phyloP scores from a whole-genome alignment of 2,329 filamentous ascomycete species.

The Dactylellina cionopaga region DNA sequence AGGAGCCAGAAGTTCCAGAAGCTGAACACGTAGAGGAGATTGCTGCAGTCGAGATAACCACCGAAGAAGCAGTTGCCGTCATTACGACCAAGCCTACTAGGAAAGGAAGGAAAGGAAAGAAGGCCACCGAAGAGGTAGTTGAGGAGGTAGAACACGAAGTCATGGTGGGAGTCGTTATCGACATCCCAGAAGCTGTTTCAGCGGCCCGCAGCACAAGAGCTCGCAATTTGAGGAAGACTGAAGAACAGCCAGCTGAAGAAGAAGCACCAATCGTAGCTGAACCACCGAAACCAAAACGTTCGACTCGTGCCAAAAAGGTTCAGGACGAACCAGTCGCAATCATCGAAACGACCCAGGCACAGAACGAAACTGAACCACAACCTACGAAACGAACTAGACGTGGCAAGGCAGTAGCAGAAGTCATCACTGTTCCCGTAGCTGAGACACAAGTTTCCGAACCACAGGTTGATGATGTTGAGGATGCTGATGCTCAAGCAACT shows the following conservation, averaged over 20 bases:
- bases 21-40: no score
- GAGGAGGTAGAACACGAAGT: neutral
- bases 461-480: no score
- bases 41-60: neutral
- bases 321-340: neutral
- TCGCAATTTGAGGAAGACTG: neutral
- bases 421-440: neutral
- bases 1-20: conserved; percentile 3
- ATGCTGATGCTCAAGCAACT: no score
- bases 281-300: neutral
- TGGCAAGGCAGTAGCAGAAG: neutral
- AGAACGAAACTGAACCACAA: neutral
- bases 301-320: neutral
- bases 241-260: neutral
- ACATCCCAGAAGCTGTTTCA: neutral
- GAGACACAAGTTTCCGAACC: no score
- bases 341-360: neutral
- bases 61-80: neutral
- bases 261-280: neutral
- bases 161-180: neutral
- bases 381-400: neutral
- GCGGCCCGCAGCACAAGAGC: neutral
- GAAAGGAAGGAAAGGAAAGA: neutral
- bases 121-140: neutral
- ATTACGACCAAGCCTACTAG: neutral